Evolutionary conservation across 2,329 filamentous ascomycete species (phyloP), one percentile per base, ranked within the genome.

Genomic region (Blastomyces emzantsi): DNA sequence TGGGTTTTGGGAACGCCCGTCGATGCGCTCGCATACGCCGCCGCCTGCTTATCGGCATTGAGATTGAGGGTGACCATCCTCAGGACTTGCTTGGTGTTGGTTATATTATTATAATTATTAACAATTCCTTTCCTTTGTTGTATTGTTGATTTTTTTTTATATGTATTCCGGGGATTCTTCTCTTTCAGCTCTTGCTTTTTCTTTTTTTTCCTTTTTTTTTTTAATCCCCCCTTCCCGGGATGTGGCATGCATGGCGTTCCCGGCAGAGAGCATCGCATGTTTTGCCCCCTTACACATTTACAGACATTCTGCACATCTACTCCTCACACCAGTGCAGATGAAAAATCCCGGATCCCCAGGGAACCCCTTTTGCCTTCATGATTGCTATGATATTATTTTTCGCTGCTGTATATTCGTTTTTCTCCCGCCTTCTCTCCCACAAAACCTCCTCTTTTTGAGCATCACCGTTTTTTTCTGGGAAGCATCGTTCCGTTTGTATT

Each of bases 11-110:
- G 71, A 73, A 41, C 74, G 71, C 11, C 17, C 43, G 25, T 68
- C 72, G 49, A 69, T 71, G 45, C 73, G 73, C 54, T 76, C 78
- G 58, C 72, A 74, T 61, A 67, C 69, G 33, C 77, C 77, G 61
- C 78, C 78, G 19, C 78, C 78, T 36, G 78, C 78, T 36, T 80
- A 80, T 68, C 77, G 77, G 41, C 75, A 77, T 63, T 80, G 68
- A 61, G 52, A 43, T 60, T 33, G 13, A 36, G 43, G 28, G 45
- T 58, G 8, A 28, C 52, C 17, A 28, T 15, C 17, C 15, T 51
- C 25, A 7, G 17, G 1, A 43, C 9, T 59, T n/a, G n/a, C 60
- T 63, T 28, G 22, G 3, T 43, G 55, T 39, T 57, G 30, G 15
- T 33, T 36, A n/a, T 36, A 33, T 19, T n/a, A n/a, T 43, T 8